Conservation (phyloP, 2,329 filamentous ascomycete species). For the Pezicula carpinea region DNA sequence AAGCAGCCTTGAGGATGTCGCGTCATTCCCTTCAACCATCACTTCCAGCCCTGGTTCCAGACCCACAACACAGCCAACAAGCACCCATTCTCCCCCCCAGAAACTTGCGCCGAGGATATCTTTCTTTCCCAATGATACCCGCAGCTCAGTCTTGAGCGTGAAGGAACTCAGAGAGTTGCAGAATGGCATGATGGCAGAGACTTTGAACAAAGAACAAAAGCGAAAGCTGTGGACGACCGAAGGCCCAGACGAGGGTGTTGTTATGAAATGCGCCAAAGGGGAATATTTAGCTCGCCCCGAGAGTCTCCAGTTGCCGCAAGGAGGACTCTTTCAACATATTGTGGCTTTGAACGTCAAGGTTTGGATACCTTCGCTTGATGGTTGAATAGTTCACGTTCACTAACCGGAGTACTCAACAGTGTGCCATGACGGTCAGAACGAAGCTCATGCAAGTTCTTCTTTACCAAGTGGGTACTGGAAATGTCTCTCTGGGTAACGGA, state of each 20-base stretch:
- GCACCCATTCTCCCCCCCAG: too few species aligned
- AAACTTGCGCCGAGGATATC: too few species aligned
- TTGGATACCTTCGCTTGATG: slow-evolving; percentile 17
- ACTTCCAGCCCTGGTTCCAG: too few species aligned
- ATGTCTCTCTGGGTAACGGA: slow-evolving; percentile 53
- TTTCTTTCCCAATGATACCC: not conserved
- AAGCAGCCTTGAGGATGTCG: too few species aligned
- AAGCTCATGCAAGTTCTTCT: slow-evolving; percentile 58
- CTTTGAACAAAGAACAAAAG: slow-evolving; percentile 43
- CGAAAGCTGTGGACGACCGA: slow-evolving; percentile 47
- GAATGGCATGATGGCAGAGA: slow-evolving; percentile 1
- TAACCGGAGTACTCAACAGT: slow-evolving; percentile 36
- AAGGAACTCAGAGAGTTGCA: not conserved
- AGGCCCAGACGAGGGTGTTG: slow-evolving; percentile 46
- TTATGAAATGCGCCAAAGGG: slow-evolving; percentile 47
- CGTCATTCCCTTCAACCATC: too few species aligned
- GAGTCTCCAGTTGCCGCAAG: slow-evolving; percentile 38
- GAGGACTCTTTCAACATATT: slow-evolving; percentile 45
- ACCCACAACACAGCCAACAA: too few species aligned
- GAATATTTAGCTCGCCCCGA: slow-evolving; percentile 46
- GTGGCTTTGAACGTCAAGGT: slow-evolving; percentile 49
- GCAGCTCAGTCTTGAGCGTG: not conserved
- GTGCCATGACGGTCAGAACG: slow-evolving; percentile 64
- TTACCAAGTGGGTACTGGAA: slow-evolving; percentile 40
- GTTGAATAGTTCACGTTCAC: not conserved